Evolutionary conservation across 2,329 filamentous ascomycete genomes (phyloP), one percentile per base, ranked within the genome.

Genomic region (Sporothrix sp.): DNA sequence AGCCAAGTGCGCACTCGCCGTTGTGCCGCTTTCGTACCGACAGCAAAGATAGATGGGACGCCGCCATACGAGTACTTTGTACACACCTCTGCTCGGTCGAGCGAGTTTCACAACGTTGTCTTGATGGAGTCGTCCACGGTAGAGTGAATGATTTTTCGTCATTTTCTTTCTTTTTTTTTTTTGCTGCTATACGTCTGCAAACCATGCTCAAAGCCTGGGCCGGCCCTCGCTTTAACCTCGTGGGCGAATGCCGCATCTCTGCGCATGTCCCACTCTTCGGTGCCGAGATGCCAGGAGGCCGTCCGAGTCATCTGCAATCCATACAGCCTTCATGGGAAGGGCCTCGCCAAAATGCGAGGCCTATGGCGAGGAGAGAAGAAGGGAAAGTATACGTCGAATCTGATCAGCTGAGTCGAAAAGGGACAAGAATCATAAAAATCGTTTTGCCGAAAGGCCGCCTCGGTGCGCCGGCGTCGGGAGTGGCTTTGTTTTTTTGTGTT

Each of bases 171-270:
- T 25, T 25, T 42, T 33, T 49, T 61, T 55, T 60, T 60, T 57
- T 49, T 51, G 53, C 40, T 52, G 53, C 49, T 54, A 45, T 51
- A 40, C 36, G 28, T 27, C 40, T 48, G 43, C 39, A 32, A 39
- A 63, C 67, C 69, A 65, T 71, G 72, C 79, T 84, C 80, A 72
- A 83, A 79, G 77, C 78, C 78, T 70, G 68, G 58, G 69, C 72
- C 72, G 65, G 75, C 70, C 72, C 73, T 79, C 72, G 79, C 79
- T 84, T 84, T 81, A 84, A 84, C 80, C 80, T 83, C 78, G 73
- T 81, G 76, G 75, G 68, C 32, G 37, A 16, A 47, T 18, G 67
- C 68, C 68, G 67, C 52, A 14, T 48, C 45, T 51, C 53, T 57
- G 16, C 21, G 25, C 25, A 28, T 39, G 14, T 51, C 69, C 77